Evolutionary conservation across 805 yeast genomes (phyloP).

Genomic region (Yarrowia osloensis): DNA sequence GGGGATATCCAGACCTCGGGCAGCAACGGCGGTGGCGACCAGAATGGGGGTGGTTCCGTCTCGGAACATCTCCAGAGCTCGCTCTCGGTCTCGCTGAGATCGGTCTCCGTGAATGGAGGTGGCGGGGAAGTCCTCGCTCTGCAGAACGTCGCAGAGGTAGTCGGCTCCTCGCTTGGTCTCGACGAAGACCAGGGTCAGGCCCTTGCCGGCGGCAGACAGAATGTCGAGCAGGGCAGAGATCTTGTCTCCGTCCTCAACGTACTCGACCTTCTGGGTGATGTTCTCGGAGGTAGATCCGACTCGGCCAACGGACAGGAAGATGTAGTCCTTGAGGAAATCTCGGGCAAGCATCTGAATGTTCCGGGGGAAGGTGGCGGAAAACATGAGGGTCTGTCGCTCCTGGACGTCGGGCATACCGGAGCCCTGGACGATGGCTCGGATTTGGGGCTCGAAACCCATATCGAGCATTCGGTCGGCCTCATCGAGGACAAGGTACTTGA

Average conservation of each 20-base stretch:
- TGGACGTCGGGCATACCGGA: slow-evolving; percentile 95
- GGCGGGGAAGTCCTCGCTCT: slow-evolving; percentile 88
- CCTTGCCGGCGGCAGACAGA: slow-evolving; percentile 75
- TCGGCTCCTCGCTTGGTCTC: slow-evolving; percentile 99
- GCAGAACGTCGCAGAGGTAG: slow-evolving; percentile 85
- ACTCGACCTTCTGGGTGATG: slow-evolving; percentile 89
- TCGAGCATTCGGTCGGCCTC: slow-evolving; percentile 99
- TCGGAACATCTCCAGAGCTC: slow-evolving; percentile 93
- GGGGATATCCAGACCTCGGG: slow-evolving; percentile 99
- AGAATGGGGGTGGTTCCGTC: slow-evolving; percentile 87
- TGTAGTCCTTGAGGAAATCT: slow-evolving; percentile 93
- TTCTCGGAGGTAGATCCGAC: slow-evolving; percentile 99
- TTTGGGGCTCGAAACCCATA: slow-evolving; percentile 99
- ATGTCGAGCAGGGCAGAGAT: slow-evolving; percentile 87
- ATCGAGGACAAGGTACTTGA: slow-evolving; percentile 91
- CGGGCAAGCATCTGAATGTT: slow-evolving; percentile 96
- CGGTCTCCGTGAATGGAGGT: slow-evolving; percentile 99
- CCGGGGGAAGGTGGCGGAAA: slow-evolving; percentile 98
- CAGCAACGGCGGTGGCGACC: slow-evolving; percentile 99
- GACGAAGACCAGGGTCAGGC: slow-evolving; percentile 90
- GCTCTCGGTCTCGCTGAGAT: slow-evolving; percentile 96
- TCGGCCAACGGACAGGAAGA: slow-evolving; percentile 96
- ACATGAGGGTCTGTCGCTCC: slow-evolving; percentile 95
- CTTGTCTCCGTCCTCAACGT: slow-evolving; percentile 93
- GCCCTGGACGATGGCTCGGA: slow-evolving; percentile 95